Evolutionary conservation across 2,329 filamentous ascomycete genomes (phyloP).

Genomic region (Beauveria sp.): DNA sequence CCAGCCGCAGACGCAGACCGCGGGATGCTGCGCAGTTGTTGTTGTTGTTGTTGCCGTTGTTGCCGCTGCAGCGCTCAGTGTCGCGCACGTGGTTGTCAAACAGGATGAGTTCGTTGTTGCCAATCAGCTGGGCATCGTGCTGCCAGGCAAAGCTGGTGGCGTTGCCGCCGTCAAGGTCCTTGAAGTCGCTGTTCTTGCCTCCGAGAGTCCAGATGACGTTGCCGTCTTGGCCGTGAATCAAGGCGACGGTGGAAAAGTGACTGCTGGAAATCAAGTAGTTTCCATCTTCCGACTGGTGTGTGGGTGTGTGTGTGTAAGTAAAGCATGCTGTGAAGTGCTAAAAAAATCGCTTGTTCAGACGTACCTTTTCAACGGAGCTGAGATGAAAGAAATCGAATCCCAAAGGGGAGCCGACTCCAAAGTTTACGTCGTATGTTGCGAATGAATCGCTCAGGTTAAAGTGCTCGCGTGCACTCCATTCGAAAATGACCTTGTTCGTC

Average conservation of each 20-base stretch:
- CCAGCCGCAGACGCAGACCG: conserved; percentile 24
- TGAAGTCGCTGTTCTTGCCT: conserved; percentile 27
- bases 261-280: conserved; percentile 31
- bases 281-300: conserved; percentile 20
- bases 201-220: conserved; percentile 29
- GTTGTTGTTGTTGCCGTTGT: conserved; percentile 15
- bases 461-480: conserved; percentile 28
- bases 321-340: background rate
- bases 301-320: background rate
- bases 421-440: conserved; percentile 21
- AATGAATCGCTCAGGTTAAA: conserved; percentile 20
- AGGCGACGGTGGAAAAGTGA: conserved; percentile 23
- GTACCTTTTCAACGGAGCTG: conserved; percentile 28
- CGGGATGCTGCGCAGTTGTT: conserved; percentile 13
- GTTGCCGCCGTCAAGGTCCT: conserved; percentile 25
- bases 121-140: conserved; percentile 28
- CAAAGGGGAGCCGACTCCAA: conserved; percentile 21
- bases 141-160: conserved; percentile 32
- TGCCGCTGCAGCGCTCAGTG: conserved; percentile 20
- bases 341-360: background rate
- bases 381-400: conserved; percentile 32
- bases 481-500: conserved; percentile 29
- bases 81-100: conserved; percentile 32
- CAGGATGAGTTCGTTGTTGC: conserved; percentile 25
- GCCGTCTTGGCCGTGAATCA: conserved; percentile 23